Evolutionary conservation across 352 stramenopile genomes (phyloP).

Genomic region (Elongisporangium prolatum): DNA sequence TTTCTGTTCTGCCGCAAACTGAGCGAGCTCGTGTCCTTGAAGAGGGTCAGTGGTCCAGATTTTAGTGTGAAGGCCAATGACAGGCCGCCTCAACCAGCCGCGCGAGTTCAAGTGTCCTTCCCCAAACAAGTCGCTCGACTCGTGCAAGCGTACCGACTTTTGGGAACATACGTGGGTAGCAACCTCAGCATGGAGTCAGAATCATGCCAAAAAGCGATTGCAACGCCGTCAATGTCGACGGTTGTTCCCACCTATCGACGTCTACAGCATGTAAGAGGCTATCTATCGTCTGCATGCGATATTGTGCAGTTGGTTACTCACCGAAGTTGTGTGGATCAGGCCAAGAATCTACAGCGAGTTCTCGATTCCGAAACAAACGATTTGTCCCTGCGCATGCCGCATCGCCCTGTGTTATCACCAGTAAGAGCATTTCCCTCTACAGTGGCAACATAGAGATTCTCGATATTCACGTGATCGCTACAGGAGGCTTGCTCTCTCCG

Average conservation of each 20-base stretch:
- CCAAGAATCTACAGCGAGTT: constrained; percentile 29
- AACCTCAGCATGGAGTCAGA: constrained; percentile 22
- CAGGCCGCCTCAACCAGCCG: constrained; percentile 4
- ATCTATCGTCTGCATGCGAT: neutral
- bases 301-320: neutral
- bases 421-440: constrained; percentile 8
- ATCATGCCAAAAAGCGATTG: constrained; percentile 20
- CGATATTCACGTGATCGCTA: neutral
- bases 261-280: constrained; percentile 33
- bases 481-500: constrained; percentile 26
- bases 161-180: constrained; percentile 28
- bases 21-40: constrained; percentile 39
- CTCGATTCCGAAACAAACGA: constrained; percentile 31
- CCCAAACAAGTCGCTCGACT: constrained; percentile 29
- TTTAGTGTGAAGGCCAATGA: constrained; percentile 5
- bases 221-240: constrained; percentile 25
- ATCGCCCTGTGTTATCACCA: constrained; percentile 21
- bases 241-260: constrained; percentile 46
- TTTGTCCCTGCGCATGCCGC: constrained; percentile 22
- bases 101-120: constrained; percentile 28
- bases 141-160: constrained; percentile 18
- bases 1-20: constrained; percentile 47
- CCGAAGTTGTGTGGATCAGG: constrained; percentile 12
- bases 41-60: constrained; percentile 9
- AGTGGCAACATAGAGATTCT: neutral